These are phyloP conservation scores for Dioszegia hungarica DNA, from an alignment of 768 basidiomycete genomes.

Conservation along the genomic window DNA sequence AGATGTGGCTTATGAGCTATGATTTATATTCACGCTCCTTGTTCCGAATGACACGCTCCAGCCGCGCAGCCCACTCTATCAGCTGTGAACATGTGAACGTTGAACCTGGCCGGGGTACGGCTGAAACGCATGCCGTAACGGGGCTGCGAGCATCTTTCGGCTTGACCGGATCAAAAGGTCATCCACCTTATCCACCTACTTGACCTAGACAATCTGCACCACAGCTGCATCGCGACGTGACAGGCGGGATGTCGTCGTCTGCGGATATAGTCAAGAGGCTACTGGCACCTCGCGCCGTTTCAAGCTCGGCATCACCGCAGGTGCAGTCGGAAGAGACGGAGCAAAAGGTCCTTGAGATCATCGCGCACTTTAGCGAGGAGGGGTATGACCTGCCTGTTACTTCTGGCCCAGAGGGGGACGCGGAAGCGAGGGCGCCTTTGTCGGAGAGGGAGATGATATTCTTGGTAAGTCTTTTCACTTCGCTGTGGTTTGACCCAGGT, in stretches of 20 bases:
- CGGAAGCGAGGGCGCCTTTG: constrained; percentile 16
- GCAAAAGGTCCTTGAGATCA: neutral
- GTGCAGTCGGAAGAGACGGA: neutral
- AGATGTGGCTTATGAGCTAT: too few relatives aligned
- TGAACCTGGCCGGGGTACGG: neutral
- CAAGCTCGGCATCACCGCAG: neutral
- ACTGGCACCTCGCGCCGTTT: neutral
- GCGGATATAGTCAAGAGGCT: neutral
- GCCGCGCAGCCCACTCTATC: too few relatives aligned
- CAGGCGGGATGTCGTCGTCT: too few relatives aligned
- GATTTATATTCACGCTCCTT: too few relatives aligned
- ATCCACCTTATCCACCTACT: neutral
- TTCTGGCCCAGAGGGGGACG: constrained; percentile 1
- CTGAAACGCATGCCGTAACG: neutral
- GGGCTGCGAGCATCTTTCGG: too few relatives aligned
- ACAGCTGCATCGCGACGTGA: too few relatives aligned
- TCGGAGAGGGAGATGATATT: constrained; percentile 44
- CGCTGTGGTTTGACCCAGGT: neutral
- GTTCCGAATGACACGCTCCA: too few relatives aligned
- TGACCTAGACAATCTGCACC: too few relatives aligned
- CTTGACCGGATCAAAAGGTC: too few relatives aligned
- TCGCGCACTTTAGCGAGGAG: constrained; percentile 23
- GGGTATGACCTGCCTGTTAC: constrained; percentile 23
- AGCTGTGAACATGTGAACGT: too few relatives aligned
- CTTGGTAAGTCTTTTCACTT: constrained; percentile 29